Evolutionary conservation across 1,139 yeast species (phyloP).

Genomic region (Yamadazyma membranifaciens): DNA sequence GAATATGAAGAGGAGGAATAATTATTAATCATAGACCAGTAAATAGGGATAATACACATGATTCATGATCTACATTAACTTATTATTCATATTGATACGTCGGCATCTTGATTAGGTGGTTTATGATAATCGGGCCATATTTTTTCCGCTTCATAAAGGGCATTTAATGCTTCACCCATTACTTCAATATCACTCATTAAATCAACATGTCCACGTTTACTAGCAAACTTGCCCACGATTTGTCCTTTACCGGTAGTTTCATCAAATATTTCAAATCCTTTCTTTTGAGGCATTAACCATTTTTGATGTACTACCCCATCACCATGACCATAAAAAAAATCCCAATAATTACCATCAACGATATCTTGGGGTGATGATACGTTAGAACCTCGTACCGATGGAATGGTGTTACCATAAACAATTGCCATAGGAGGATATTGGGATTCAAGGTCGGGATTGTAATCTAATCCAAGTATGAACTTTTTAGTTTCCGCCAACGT

Average conservation of each 20-base stretch:
- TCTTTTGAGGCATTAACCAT: conserved; percentile 75
- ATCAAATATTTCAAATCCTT: conserved; percentile 54
- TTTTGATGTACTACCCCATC: conserved; percentile 89
- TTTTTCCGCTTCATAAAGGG: conserved; percentile 56
- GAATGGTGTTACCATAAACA: conserved; percentile 77
- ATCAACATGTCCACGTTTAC: conserved; percentile 74
- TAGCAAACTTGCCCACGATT: conserved; percentile 65
- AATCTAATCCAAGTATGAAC: conserved; percentile 58
- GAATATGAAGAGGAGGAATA: conserved; percentile 49
- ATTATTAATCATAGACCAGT: too few relatives aligned
- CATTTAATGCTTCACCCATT: conserved; percentile 67
- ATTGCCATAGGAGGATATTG: conserved; percentile 80
- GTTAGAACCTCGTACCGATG: conserved; percentile 78
- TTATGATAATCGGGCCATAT: conserved; percentile 22
- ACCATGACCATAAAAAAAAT: conserved; percentile 84
- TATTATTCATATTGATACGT: too few relatives aligned
- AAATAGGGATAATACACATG: neutral
- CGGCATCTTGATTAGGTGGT: neutral
- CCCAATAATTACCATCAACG: conserved; percentile 67
- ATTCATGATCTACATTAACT: neutral
- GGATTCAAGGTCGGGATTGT: conserved; percentile 41
- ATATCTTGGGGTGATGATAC: conserved; percentile 65
- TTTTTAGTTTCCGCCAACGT: conserved; percentile 60
- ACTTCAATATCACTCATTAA: conserved; percentile 71
- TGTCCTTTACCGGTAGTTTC: conserved; percentile 36